These are phyloP conservation scores for Kandelia obovata DNA, from an alignment of 345 rosid species.

Conservation along the genomic window DNA sequence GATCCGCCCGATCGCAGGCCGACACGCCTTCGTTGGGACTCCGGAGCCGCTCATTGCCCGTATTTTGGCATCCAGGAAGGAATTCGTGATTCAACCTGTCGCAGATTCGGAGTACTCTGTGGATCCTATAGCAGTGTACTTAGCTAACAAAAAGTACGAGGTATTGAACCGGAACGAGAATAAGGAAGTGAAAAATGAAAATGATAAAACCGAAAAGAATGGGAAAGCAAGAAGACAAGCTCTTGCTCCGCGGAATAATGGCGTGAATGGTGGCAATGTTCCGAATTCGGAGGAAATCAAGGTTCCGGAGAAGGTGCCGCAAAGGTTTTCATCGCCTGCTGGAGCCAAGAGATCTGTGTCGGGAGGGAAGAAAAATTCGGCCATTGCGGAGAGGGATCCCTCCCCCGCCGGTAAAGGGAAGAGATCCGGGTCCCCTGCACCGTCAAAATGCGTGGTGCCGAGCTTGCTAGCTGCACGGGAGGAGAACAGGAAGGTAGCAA, in stretches of 20 bases:
- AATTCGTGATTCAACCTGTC: conserved; percentile 87
- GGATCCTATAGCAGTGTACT: conserved; percentile 71
- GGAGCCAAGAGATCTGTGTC: conserved; percentile 57
- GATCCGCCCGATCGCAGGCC: conserved; percentile 86
- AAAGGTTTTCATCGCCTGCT: conserved; percentile 83
- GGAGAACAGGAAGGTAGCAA: conserved; percentile 60
- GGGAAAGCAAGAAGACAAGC: conserved; percentile 38
- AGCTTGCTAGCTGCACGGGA: conserved; percentile 72
- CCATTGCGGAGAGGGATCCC: conserved; percentile 44
- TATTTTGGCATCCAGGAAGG: conserved; percentile 63
- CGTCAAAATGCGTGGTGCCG: conserved; percentile 89
- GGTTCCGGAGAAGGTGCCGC: conserved; percentile 1
- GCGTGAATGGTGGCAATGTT: not conserved
- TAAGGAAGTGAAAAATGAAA: conserved; percentile 19
- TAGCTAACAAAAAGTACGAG: conserved; percentile 42
- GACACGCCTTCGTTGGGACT: conserved; percentile 73
- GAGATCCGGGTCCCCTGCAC: conserved; percentile 88
- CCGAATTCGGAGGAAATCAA: conserved; percentile 26
- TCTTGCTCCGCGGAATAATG: conserved; percentile 49
- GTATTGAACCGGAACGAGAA: conserved; percentile 10
- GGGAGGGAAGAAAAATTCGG: too few relatives aligned
- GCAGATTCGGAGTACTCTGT: conserved; percentile 63
- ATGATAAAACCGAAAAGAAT: conserved; percentile 21
- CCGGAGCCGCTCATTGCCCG: conserved; percentile 86
- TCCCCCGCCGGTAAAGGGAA: conserved; percentile 63